Conservation (phyloP, 2,329 filamentous ascomycete genomes). For the Tympanopsis confertula region DNA sequence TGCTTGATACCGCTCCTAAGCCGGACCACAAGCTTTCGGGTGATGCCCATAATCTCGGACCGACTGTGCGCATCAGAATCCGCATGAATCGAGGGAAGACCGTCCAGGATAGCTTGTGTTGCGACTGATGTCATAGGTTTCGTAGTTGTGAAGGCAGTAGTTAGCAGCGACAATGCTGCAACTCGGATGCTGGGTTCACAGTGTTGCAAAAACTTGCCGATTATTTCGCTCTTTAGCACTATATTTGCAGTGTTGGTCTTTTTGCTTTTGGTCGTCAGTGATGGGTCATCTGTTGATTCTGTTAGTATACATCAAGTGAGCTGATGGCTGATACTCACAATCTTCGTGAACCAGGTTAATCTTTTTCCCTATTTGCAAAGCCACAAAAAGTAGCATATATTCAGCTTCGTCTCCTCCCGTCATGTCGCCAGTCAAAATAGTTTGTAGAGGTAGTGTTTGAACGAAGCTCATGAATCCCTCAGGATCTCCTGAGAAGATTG, state of each 20-base stretch:
- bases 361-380: neutral
- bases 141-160: neutral
- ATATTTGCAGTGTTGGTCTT: neutral
- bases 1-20: neutral
- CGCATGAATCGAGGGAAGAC: neutral
- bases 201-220: neutral
- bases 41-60: neutral
- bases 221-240: neutral
- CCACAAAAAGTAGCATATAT: neutral
- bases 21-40: neutral
- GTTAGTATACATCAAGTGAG: neutral
- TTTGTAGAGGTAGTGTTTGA: neutral
- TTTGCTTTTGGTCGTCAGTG: neutral
- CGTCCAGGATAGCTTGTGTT: neutral
- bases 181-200: neutral
- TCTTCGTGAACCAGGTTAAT: neutral
- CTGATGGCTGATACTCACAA: neutral
- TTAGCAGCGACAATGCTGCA: neutral
- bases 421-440: neutral
- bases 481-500: conserved; percentile 18
- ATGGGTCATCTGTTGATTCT: too few relatives aligned
- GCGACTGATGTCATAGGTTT: neutral
- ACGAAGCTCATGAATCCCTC: conserved; percentile 13
- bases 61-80: neutral
- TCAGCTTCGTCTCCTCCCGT: neutral